These are phyloP conservation scores for Haplosporangium gracile DNA, from an alignment of 192 early-diverging fungal genomes.

Conservation along the genomic window DNA sequence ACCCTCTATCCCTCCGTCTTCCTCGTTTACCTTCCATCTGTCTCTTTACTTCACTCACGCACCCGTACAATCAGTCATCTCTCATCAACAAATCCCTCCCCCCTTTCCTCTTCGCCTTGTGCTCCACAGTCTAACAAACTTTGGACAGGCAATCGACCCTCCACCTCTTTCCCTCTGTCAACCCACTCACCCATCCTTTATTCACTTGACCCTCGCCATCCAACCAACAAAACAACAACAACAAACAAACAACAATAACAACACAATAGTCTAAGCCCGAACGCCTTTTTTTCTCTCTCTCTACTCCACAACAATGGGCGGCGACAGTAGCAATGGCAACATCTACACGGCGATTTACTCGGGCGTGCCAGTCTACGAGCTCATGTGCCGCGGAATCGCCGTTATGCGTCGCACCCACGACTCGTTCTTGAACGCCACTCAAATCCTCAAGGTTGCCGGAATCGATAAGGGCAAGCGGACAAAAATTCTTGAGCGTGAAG, in stretches of 20 bases:
- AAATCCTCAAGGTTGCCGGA: constrained; percentile 94
- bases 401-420: constrained; percentile 88
- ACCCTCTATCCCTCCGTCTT: neutral
- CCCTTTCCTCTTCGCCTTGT: neutral
- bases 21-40: neutral
- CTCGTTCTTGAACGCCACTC: constrained; percentile 91
- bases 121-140: neutral
- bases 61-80: neutral
- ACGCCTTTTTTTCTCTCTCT: neutral
- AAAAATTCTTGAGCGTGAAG: constrained; percentile 90
- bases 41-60: neutral
- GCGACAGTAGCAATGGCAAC: constrained; percentile 14
- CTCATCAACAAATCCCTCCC: neutral
- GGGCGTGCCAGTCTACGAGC: constrained; percentile 87
- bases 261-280: too few relatives aligned
- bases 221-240: neutral
- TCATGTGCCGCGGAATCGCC: constrained; percentile 76
- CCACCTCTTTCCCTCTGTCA: neutral
- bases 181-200: neutral
- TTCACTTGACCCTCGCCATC: neutral
- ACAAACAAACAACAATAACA: too few relatives aligned
- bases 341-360: constrained; percentile 72
- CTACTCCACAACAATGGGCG: neutral
- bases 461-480: constrained; percentile 89
- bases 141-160: neutral